phyloP scores from a whole-genome alignment of 352 stramenopile species.

The Phytopythium vexans region DNA sequence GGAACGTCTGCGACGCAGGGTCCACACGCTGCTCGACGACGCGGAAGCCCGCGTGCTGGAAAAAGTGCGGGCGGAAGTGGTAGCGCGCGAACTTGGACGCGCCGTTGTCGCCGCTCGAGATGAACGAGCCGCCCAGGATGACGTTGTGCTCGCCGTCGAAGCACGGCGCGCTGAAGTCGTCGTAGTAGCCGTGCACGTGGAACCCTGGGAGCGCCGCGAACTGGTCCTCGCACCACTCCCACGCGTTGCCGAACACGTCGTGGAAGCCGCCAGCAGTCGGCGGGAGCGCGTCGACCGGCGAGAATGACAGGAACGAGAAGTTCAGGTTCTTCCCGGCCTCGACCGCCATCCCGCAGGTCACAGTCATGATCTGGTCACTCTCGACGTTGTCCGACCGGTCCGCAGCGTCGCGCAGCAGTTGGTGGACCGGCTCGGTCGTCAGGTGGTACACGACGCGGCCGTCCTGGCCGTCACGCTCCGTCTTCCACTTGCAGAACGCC shows the following conservation, averaged over 20 bases:
- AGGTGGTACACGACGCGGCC: slow-evolving; percentile 81
- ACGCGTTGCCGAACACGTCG: slow-evolving; percentile 95
- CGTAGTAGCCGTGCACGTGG: slow-evolving; percentile 90
- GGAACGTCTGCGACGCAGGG: slow-evolving; percentile 41
- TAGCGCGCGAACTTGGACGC: slow-evolving; percentile 95
- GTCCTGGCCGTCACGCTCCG: slow-evolving; percentile 39
- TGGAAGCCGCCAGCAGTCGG: slow-evolving; percentile 82
- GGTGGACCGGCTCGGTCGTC: slow-evolving; percentile 91
- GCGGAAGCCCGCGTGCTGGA: slow-evolving; percentile 96
- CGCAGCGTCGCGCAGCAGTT: slow-evolving; percentile 76
- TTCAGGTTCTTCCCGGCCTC: slow-evolving; percentile 88
- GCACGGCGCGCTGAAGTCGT: slow-evolving; percentile 97
- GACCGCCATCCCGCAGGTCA: too few relatives aligned
- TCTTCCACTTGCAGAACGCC: slow-evolving; percentile 90
- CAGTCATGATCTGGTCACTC: slow-evolving; percentile 82
- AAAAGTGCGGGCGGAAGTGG: slow-evolving; percentile 97
- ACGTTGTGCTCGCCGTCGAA: slow-evolving; percentile 97
- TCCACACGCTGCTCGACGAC: slow-evolving; percentile 87
- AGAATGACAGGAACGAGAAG: slow-evolving; percentile 89
- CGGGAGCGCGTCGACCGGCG: slow-evolving; percentile 82
- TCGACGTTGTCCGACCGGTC: slow-evolving; percentile 41
- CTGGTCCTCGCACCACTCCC: slow-evolving; percentile 96
- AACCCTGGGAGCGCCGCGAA: slow-evolving; percentile 94
- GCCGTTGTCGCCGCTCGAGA: slow-evolving; percentile 92
- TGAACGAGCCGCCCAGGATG: slow-evolving; percentile 96